phyloP scores from a whole-genome alignment of 2,329 filamentous ascomycete species.

The Macrophomina phaseolina region DNA sequence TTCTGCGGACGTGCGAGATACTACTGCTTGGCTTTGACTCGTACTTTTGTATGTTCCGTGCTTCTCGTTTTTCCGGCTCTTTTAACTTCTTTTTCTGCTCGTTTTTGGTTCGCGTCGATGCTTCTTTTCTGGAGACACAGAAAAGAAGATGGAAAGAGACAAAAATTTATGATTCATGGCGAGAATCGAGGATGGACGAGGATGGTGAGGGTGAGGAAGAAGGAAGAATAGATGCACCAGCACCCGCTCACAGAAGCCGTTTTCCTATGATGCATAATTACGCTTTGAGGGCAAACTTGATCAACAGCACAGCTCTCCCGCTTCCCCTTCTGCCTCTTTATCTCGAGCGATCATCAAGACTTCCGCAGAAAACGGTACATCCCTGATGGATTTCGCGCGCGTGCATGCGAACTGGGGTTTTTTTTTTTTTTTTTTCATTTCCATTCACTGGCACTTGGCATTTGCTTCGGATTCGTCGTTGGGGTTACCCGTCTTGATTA shows the following conservation, averaged over 20 bases:
- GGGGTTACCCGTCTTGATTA: neutral
- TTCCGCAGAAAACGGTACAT: neutral
- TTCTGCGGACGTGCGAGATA: neutral
- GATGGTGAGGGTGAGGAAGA: neutral
- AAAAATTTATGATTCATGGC: neutral
- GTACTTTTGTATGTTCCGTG: too few relatives aligned
- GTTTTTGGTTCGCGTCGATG: constrained; percentile 12
- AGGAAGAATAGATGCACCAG: neutral
- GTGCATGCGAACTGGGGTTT: neutral
- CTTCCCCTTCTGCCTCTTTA: neutral
- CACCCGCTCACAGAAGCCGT: neutral
- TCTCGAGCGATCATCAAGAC: neutral
- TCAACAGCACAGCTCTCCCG: neutral
- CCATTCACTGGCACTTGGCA: neutral
- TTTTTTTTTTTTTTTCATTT: neutral
- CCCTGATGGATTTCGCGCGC: neutral
- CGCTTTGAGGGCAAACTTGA: too few relatives aligned
- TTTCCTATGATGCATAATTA: neutral
- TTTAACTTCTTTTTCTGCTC: neutral
- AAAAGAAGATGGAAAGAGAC: too few relatives aligned
- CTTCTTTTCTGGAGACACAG: neutral
- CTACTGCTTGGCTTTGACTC: neutral
- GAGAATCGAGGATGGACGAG: neutral
- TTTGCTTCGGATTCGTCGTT: neutral
- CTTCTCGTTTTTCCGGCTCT: neutral